Evolutionary conservation across 768 basidiomycete species (phyloP), one percentile per base, ranked within the genome.

Genomic region (Tubosaeta brunneosetosa): DNA sequence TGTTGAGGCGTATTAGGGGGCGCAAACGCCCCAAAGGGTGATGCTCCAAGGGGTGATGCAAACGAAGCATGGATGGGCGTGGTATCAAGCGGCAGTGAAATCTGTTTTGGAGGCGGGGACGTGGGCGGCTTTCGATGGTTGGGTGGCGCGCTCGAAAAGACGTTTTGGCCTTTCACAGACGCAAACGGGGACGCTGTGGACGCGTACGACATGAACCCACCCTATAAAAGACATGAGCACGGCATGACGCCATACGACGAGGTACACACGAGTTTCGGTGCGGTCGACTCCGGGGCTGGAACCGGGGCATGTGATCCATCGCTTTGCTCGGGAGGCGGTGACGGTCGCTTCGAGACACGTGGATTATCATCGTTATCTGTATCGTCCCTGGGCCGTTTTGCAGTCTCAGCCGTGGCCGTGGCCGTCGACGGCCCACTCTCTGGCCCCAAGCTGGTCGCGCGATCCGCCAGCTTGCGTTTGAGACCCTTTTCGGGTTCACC

Each of bases 161-260:
- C 57, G 62, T 79, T 86, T 54, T 84, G 79, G 44, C 86, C 88
- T 59, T 84, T 88, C 62, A 87, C 82, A 44, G 79, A 69, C 13
- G 85, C 82, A 61, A 91, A 91, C 5, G 88, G 88, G 2, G 88
- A 90, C 50, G 74, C 77, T 11, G 80, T 72, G 3, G 86, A 84
- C 12, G 88, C 88, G 60, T 89, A 91, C 2, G 87, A 85, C 79
- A 85, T 83, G 67, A 91, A 91, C 25, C 88, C 88, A 49, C 79
- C 72, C 86, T 86, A 47, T 33, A 42, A 47, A 43, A 38, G 37
- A 41, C 13, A 49, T 53, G 29, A 63, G 52, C 46, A 46, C 50
- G 45, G 55, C 44, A 56, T 49, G 52, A 52, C 40, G 29, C 40
- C 34, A 53, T 37, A 50, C 22, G n/a, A 44, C n/a, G 36, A 4